A percentile compares a stretch with the other conserved stretches of the same genome.
Conservation (phyloP, 192 early-diverging fungal species). For the Gamsiella multidivaricata region DNA sequence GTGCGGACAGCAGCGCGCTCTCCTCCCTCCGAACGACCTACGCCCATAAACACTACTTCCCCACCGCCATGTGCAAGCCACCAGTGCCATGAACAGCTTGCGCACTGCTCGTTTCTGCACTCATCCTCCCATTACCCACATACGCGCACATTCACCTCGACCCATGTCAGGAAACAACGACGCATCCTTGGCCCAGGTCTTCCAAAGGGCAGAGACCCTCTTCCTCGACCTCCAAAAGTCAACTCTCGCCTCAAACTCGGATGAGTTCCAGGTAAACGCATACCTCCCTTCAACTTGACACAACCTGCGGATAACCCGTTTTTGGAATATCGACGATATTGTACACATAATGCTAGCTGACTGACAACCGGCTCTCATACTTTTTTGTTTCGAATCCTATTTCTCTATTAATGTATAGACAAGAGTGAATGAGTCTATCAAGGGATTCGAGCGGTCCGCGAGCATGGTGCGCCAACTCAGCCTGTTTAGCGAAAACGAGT, state of each 20-base stretch:
- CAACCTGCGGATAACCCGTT: conserved; percentile 5
- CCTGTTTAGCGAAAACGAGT: conserved; percentile 90
- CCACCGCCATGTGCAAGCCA: too few species aligned
- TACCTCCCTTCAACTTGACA: neutral
- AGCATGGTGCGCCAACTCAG: conserved; percentile 67
- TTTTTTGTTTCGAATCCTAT: neutral
- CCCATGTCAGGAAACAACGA: conserved; percentile 38
- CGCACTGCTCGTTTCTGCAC: neutral
- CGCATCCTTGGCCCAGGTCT: conserved; percentile 36
- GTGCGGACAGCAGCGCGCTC: too few species aligned
- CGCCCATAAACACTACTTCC: too few species aligned
- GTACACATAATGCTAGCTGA: neutral
- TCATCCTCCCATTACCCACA: neutral
- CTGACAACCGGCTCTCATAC: conserved; percentile 1
- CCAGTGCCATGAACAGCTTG: too few species aligned
- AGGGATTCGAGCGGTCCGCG: conserved; percentile 56
- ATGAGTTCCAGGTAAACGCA: conserved; percentile 42
- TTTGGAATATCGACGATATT: neutral
- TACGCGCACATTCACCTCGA: neutral
- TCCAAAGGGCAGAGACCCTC: conserved; percentile 40
- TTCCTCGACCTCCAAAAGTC: conserved; percentile 43
- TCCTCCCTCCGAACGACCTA: too few species aligned
- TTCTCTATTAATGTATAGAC: conserved; percentile 33
- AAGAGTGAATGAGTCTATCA: conserved; percentile 62
- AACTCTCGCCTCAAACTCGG: conserved; percentile 36